phyloP scores from a whole-genome alignment of 2,329 filamentous ascomycete species.

The Verticillium albo-atrum region DNA sequence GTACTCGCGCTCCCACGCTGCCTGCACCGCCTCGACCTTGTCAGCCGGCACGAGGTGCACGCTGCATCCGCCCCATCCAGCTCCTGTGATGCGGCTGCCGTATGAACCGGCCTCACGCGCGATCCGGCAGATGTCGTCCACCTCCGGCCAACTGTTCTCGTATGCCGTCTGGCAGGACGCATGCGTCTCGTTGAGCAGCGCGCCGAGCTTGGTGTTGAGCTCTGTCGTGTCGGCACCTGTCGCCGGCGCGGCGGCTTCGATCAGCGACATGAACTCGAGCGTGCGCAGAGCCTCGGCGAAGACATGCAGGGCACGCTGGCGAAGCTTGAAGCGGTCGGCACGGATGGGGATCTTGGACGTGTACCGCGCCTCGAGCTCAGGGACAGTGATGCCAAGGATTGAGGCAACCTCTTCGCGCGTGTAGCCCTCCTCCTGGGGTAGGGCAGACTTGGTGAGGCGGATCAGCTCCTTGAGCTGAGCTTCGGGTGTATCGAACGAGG shows the following conservation, averaged over 20 bases:
- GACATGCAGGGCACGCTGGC: slow-evolving; percentile 84
- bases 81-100: slow-evolving; percentile 83
- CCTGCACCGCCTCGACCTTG: slow-evolving; percentile 73
- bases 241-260: slow-evolving; percentile 45
- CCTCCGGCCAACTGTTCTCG: slow-evolving; percentile 86
- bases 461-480: slow-evolving; percentile 73
- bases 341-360: slow-evolving; percentile 87
- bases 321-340: slow-evolving; percentile 80
- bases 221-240: slow-evolving; percentile 42
- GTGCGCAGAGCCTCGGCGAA: slow-evolving; percentile 87
- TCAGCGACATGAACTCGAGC: slow-evolving; percentile 72
- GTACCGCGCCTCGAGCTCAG: slow-evolving; percentile 71
- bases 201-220: slow-evolving; percentile 69
- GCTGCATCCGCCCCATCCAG: slow-evolving; percentile 94
- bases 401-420: slow-evolving; percentile 78
- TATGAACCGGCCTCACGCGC: slow-evolving; percentile 75
- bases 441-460: slow-evolving; percentile 61
- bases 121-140: slow-evolving; percentile 84
- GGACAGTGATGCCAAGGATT: slow-evolving; percentile 63
- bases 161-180: slow-evolving; percentile 81
- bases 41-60: slow-evolving; percentile 87
- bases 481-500: slow-evolving; percentile 36
- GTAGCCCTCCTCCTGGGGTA: slow-evolving; percentile 79
- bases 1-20: slow-evolving; percentile 76
- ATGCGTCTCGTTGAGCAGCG: slow-evolving; percentile 85